phyloP scores from a whole-genome alignment of 1,284 basidiomycete species.

The Wallemia hederae region DNA sequence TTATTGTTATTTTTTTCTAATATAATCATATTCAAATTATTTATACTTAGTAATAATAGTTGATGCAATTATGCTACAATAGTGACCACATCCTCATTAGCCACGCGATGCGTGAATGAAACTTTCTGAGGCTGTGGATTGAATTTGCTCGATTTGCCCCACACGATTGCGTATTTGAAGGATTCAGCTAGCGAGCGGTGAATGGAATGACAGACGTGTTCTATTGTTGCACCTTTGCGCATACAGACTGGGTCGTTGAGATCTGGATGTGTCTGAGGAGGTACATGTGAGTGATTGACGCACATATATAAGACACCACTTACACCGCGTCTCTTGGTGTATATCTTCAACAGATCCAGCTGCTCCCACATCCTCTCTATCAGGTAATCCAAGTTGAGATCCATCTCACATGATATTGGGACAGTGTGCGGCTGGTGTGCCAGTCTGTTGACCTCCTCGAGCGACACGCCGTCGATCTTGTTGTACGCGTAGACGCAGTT shows the following conservation, averaged over 20 bases:
- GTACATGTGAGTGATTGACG: neutral
- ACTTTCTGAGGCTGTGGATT: conserved; percentile 79
- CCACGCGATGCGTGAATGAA: conserved; percentile 48
- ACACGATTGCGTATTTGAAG: conserved; percentile 10
- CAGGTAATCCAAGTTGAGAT: conserved; percentile 60
- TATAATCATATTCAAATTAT: neutral
- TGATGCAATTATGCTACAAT: neutral
- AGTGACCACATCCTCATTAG: conserved; percentile 74
- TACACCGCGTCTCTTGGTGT: conserved; percentile 85
- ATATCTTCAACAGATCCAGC: conserved; percentile 58
- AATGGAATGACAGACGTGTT: conserved; percentile 71
- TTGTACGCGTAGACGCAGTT: conserved; percentile 57
- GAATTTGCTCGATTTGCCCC: conserved; percentile 74
- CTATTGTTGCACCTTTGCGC: conserved; percentile 69
- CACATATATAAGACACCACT: neutral
- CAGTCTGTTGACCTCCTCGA: conserved; percentile 66
- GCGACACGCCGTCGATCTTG: conserved; percentile 68
- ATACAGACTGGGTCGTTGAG: conserved; percentile 75
- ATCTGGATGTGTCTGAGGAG: conserved; percentile 32
- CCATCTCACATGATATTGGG: conserved; percentile 81
- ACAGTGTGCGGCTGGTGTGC: conserved; percentile 63
- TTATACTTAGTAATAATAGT: neutral
- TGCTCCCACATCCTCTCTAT: conserved; percentile 74
- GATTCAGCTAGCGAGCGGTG: conserved; percentile 50
- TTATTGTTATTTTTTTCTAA: neutral